Conservation (phyloP, 768 basidiomycete genomes). For the Vishniacozyma victoriae region DNA sequence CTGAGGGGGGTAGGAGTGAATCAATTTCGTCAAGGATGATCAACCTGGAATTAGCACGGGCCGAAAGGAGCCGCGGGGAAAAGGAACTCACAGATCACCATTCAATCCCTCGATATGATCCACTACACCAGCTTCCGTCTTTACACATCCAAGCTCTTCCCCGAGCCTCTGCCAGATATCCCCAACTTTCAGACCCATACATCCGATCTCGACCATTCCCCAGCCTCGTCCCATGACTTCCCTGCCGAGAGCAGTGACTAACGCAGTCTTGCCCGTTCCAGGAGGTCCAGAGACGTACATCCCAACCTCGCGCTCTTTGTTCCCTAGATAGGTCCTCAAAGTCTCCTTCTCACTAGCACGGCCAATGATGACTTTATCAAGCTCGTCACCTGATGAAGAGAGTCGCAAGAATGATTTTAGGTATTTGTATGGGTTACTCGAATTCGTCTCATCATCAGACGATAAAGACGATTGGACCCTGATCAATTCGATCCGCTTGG, state of each 20-base stretch:
- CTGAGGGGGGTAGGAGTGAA: slow-evolving; percentile 40
- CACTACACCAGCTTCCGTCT: slow-evolving; percentile 22
- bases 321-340: slow-evolving; percentile 27
- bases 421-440: slow-evolving; percentile 38
- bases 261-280: slow-evolving; percentile 68
- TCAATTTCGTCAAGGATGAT: slow-evolving; percentile 48
- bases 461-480: slow-evolving; percentile 18
- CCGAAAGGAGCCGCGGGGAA: slow-evolving; percentile 4
- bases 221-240: slow-evolving; percentile 24
- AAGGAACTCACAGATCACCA: background rate
- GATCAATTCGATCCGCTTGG: slow-evolving; percentile 26
- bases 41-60: slow-evolving; percentile 18
- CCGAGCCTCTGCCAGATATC: slow-evolving; percentile 42
- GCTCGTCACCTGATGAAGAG: slow-evolving; percentile 16
- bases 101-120: slow-evolving; percentile 1
- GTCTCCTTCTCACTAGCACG: slow-evolving; percentile 36
- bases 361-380: slow-evolving; percentile 29
- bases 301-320: slow-evolving; percentile 18
- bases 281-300: slow-evolving; percentile 84
- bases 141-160: slow-evolving; percentile 32
- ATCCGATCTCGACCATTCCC: slow-evolving; percentile 41
- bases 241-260: slow-evolving; percentile 37
- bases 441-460: slow-evolving; percentile 1
- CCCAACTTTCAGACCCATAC: slow-evolving; percentile 41
- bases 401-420: slow-evolving; percentile 40